Percentiles rank a stretch among this genome's conserved stretches.
Conservation (phyloP, 306 rosid genomes). For the Coriaria nepalensis region DNA sequence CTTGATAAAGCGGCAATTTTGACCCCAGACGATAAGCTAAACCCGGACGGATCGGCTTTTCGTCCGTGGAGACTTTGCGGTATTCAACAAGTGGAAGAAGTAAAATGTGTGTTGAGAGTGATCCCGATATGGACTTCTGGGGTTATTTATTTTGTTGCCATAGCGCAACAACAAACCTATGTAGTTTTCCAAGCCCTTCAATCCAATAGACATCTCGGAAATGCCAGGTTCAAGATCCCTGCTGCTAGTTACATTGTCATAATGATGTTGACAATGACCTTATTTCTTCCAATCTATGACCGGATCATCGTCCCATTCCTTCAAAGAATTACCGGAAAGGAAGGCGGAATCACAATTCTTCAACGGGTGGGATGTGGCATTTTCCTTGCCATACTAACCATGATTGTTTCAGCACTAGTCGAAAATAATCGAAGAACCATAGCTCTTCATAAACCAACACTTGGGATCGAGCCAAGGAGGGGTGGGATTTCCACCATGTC, state of each 20-base stretch:
- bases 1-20: slow-evolving; percentile 74
- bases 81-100: slow-evolving; percentile 83
- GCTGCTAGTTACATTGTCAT: slow-evolving; percentile 50
- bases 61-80: slow-evolving; percentile 77
- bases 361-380: slow-evolving; percentile 72
- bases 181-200: slow-evolving; percentile 79
- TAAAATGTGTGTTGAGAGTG: slow-evolving; percentile 55
- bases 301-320: slow-evolving; percentile 46
- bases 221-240: slow-evolving; percentile 42
- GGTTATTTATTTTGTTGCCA: slow-evolving; percentile 20
- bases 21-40: slow-evolving; percentile 32
- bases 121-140: slow-evolving; percentile 58
- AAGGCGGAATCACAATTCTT: slow-evolving; percentile 63
- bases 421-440: slow-evolving; percentile 38
- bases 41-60: slow-evolving; percentile 52
- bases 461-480: slow-evolving; percentile 45
- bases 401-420: slow-evolving; percentile 42
- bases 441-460: slow-evolving; percentile 32
- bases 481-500: slow-evolving; percentile 76
- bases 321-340: slow-evolving; percentile 34
- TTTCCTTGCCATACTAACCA: slow-evolving; percentile 26
- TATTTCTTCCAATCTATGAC: slow-evolving; percentile 61
- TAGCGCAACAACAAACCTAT: slow-evolving; percentile 43
- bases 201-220: slow-evolving; percentile 42
- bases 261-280: slow-evolving; percentile 47